A percentile compares a stretch with the other conserved stretches of the same genome.
These are phyloP conservation scores for Fusarium mundagurra DNA, from an alignment of 2,329 filamentous ascomycete genomes.

Conservation along the genomic window DNA sequence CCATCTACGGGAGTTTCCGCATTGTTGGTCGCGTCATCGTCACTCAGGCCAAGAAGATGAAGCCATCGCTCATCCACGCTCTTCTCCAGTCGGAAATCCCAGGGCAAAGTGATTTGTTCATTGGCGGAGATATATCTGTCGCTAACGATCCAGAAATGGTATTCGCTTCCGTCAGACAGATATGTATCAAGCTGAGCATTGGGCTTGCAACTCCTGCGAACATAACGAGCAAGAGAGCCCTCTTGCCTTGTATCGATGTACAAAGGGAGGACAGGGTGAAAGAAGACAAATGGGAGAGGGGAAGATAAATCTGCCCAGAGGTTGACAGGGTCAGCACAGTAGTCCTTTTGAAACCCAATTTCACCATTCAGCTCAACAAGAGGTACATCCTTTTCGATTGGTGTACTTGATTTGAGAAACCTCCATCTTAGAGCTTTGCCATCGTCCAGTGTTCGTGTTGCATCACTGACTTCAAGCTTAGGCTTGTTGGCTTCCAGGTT, in stretches of 20 bases:
- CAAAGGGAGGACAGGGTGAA: constrained; percentile 87
- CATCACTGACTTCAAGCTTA: constrained; percentile 62
- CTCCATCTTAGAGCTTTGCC: constrained; percentile 71
- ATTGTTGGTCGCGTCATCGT: constrained; percentile 63
- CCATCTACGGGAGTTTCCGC: constrained; percentile 66
- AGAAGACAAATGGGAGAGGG: constrained; percentile 80
- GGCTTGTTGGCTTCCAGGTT: constrained; percentile 56
- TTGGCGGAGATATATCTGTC: constrained; percentile 75
- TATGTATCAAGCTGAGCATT: constrained; percentile 91
- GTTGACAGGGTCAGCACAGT: constrained; percentile 73
- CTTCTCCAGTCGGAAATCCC: constrained; percentile 73
- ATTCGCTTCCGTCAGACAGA: constrained; percentile 79
- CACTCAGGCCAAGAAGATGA: constrained; percentile 68
- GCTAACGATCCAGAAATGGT: constrained; percentile 93
- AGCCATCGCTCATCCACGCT: constrained; percentile 64
- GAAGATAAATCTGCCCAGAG: constrained; percentile 73
- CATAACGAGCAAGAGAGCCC: constrained; percentile 86
- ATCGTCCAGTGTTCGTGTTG: constrained; percentile 47
- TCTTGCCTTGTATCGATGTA: constrained; percentile 93
- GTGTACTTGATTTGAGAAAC: constrained; percentile 62
- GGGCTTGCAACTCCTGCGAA: constrained; percentile 90
- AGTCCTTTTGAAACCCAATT: constrained; percentile 78
- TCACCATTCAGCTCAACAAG: constrained; percentile 80
- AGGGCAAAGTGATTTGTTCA: constrained; percentile 71
- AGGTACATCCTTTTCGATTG: constrained; percentile 66